Evolutionary conservation across 495 filamentous ascomycete species (phyloP), one percentile per base, ranked within the genome.

Genomic region (Penicillium herquei): DNA sequence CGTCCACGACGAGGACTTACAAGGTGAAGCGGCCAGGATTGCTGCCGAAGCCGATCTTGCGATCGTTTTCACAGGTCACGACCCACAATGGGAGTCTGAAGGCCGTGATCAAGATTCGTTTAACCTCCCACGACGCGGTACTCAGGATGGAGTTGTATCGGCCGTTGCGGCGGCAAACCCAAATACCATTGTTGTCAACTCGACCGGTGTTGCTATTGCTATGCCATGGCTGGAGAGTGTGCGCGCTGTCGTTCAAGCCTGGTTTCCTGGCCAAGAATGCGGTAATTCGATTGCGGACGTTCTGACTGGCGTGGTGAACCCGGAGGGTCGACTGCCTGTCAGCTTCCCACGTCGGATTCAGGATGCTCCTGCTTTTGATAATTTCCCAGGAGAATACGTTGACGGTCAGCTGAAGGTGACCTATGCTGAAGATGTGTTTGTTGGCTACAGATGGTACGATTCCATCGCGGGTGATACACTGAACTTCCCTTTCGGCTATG

Each of bases 221-320:
- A 90, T 52, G 82, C 84, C 62, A 78, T 96, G 43, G 92, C 87
- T 7, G 91, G 88, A 26, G 4, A 26, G 21, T 4, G 21, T 26
- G 21, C 21, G 21, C 4, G 21, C 21, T 12, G 88, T 95, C 39
- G 61, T 96, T 11, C 92, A 89, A 80, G 89, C 89, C 46, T 90
- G 90, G 64, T 71, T 93, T 47, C 90, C 90, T 0, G 91, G 91
- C 11, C 85, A 95, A 66, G 87, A 95, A 69, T 87, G 84, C 16
- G 91, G 91, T 40, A 90, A 92, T 66, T 78, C 85, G 1, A 84
- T 95, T 56, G 82, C 83, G 16, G 89, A 93, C 58, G 80, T 96
- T 1, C 82, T 95, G 14, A 92, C 90, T 66, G 91, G 91, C 16
- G 78, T 74, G 47, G 83, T 87, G 53, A 92, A 91, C 66, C 91